A percentile compares a stretch with the other conserved stretches of the same genome.
phyloP scores from a whole-genome alignment of 2,329 filamentous ascomycete species.

The Ustulina deusta region DNA sequence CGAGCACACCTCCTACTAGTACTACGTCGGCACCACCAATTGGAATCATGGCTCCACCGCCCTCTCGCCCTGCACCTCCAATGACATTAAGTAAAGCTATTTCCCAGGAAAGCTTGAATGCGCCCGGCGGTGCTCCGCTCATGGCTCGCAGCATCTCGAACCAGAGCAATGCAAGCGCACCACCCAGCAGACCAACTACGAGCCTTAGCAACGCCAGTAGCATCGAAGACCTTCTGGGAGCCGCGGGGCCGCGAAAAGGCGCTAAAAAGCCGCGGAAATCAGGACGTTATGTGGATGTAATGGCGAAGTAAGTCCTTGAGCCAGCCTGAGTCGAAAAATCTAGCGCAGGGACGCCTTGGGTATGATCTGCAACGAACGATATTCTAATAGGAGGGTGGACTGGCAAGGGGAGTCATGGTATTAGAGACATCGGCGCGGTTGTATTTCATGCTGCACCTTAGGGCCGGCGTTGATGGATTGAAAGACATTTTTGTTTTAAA shows the following conservation, averaged over 20 bases:
- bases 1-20: constrained; percentile 65
- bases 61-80: constrained; percentile 45
- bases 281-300: constrained; percentile 94
- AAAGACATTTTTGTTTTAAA: constrained; percentile 14
- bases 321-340: neutral
- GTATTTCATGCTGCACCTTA: constrained; percentile 7
- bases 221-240: constrained; percentile 91
- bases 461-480: constrained; percentile 27
- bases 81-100: constrained; percentile 51
- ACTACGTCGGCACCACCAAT: constrained; percentile 49
- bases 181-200: constrained; percentile 77
- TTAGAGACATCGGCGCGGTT: constrained; percentile 14
- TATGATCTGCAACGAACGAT: constrained; percentile 22
- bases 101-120: constrained; percentile 54
- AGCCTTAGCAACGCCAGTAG: constrained; percentile 92
- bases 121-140: constrained; percentile 51
- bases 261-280: constrained; percentile 81
- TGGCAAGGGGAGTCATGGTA: constrained; percentile 14
- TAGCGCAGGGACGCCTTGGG: neutral
- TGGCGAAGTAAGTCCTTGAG: constrained; percentile 71
- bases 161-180: constrained; percentile 61
- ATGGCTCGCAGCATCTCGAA: constrained; percentile 64
- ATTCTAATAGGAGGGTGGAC: neutral
- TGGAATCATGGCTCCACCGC: constrained; percentile 42
- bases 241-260: constrained; percentile 75